A percentile compares a stretch with the other conserved stretches of the same genome.
phyloP scores from a whole-genome alignment of 768 basidiomycete species.

The Rhizopogon sp. region DNA sequence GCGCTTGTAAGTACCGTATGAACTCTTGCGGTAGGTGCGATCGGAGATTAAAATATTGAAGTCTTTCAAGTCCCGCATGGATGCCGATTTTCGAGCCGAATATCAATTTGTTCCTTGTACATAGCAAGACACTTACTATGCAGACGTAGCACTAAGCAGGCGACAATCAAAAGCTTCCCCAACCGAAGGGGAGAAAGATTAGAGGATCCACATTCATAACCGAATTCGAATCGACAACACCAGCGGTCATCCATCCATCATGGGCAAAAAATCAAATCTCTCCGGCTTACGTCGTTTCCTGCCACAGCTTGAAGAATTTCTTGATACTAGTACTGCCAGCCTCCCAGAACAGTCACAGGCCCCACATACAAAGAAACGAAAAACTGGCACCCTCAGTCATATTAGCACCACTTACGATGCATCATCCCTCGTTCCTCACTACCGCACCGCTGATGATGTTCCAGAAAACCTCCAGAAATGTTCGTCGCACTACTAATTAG shows the following conservation, averaged over 20 bases:
- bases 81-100: no score
- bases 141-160: no score
- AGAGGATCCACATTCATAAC: not conserved
- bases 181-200: not conserved
- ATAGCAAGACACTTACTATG: no score
- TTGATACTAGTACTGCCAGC: constrained; percentile 7
- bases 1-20: no score
- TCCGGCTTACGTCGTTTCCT: constrained; percentile 42
- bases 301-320: constrained; percentile 28
- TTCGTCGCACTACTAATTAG: constrained; percentile 32
- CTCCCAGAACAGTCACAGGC: constrained; percentile 2
- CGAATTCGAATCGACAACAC: not conserved
- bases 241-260: constrained; percentile 3
- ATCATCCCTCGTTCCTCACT: constrained; percentile 68
- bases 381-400: constrained; percentile 19
- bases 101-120: no score
- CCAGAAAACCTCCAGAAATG: constrained; percentile 82
- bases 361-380: constrained; percentile 14
- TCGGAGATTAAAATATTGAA: no score
- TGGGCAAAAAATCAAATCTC: constrained; percentile 38
- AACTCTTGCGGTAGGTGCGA: no score
- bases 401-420: constrained; percentile 55
- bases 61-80: no score
- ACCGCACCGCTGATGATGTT: constrained; percentile 58
- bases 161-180: not conserved